Conservation (phyloP, 805 yeast genomes). For the Saccharomycopsis olivae region DNA sequence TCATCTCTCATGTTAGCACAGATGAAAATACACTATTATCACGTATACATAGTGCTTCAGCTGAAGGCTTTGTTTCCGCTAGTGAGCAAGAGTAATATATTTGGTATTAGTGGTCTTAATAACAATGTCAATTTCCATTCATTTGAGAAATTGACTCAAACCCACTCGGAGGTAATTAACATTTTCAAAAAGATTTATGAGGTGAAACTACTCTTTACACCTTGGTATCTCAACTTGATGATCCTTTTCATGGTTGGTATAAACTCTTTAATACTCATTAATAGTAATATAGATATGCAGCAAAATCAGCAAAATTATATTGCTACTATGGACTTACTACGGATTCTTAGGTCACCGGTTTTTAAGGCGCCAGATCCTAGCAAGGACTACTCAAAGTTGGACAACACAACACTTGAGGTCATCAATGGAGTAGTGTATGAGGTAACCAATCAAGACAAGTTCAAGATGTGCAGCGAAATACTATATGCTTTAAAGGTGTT, state of each 20-base stretch:
- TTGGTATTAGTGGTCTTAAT: not conserved
- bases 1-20: not conserved
- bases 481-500: conserved; percentile 51
- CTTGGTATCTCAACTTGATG: conserved; percentile 44
- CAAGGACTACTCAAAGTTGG: conserved; percentile 10
- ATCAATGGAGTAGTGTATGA: not conserved
- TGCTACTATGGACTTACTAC: not conserved
- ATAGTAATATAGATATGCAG: conserved; percentile 28
- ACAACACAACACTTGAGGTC: not conserved
- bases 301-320: not conserved
- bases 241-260: conserved; percentile 36
- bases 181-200: not conserved
- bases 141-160: not conserved
- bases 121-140: not conserved
- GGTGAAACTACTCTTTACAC: conserved; percentile 20
- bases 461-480: conserved; percentile 2
- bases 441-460: not conserved
- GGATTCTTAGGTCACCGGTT: not conserved
- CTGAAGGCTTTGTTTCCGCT: not conserved
- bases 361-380: not conserved
- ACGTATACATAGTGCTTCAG: not conserved
- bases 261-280: conserved; percentile 31
- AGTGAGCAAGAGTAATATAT: not conserved
- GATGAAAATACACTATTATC: conserved; percentile 4
- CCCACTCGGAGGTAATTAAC: not conserved